Base-by-base conservation (phyloP, 805 yeast species). In the Candida taoyuanica region DNA sequence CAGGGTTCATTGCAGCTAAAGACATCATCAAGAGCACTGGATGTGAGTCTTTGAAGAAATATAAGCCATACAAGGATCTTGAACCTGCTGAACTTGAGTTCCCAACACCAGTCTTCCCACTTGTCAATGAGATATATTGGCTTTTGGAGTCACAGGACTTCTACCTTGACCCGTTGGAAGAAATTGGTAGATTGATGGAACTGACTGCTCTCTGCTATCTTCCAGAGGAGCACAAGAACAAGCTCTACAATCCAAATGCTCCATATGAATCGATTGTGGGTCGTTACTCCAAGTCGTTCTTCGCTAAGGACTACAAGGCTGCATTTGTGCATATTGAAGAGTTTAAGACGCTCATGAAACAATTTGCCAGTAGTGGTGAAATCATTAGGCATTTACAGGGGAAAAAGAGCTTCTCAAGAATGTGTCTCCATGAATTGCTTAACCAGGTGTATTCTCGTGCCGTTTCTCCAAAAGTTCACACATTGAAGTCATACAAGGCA, bases 361-460 rank as follows among this genome's bases (percentile, higher is more conserved):
- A 48, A 4, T 52, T 73, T n/a, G 67, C 68, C 18, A 45, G 59
- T 19, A 34, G 44, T 8, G 60, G 59, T 15, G 59, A 55, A 3
- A 55, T 67, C 5, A 36, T 56, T 8, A 42, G 50, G 18, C 59
- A 63, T 44, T 40, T 73, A 36, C 17, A 55, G 23, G 26, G 50
- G 37, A 43, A 54, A 36, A 56, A 51, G 27, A 57, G 57, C 7
- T 54, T 64, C 26, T 77, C 70, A 18, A 52, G 52, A 42, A 58
- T 60, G 52, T 64, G 76, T 18, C 55, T 81, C 36, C 89, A 84
- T 50, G 93, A 83, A 52, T 45, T 89, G 5, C 62, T 88, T 35
- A 74, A 81, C 40, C 80, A 84, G 49, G 74, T 82, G 3, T 89
- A 89, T 58, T 64, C 83, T 1, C 68, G 97, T 49, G 71, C 84